Percentiles rank a stretch among this genome's conserved stretches.
Evolutionary conservation across 2,329 filamentous ascomycete genomes (phyloP).

Genomic region (Aspergillus unguis): DNA sequence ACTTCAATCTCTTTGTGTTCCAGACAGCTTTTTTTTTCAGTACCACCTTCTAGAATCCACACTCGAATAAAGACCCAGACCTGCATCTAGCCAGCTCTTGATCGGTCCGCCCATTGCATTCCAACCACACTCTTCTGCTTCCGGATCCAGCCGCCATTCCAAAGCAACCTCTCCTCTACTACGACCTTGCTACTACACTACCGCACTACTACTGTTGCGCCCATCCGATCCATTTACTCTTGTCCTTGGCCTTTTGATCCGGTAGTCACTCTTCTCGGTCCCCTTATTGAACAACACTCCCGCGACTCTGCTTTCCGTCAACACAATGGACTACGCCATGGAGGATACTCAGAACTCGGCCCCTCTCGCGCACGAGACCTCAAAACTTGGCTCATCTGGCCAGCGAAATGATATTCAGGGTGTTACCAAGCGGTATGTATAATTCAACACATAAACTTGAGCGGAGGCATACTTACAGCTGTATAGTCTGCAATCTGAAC

Average conservation of each 20-base stretch:
- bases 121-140: conserved; percentile 21
- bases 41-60: conserved; percentile 10
- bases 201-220: conserved; percentile 12
- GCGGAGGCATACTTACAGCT: not conserved
- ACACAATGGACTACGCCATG: conserved; percentile 53
- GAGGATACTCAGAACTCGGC: conserved; percentile 67
- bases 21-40: conserved; percentile 3
- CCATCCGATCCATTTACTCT: conserved; percentile 18
- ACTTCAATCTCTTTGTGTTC: not conserved
- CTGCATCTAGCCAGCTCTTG: conserved; percentile 15
- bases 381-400: conserved; percentile 56
- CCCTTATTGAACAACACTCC: conserved; percentile 1
- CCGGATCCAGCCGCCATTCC: conserved; percentile 34
- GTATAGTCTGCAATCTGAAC: conserved; percentile 82
- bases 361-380: conserved; percentile 59
- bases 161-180: conserved; percentile 25
- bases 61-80: conserved; percentile 18
- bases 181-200: conserved; percentile 5
- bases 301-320: not conserved
- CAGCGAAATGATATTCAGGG: conserved; percentile 66
- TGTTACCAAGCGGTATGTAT: conserved; percentile 68
- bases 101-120: conserved; percentile 20
- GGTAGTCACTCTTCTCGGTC: not conserved
- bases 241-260: not conserved
- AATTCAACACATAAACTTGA: not conserved